Evolutionary conservation across 257 asterid species (phyloP), one percentile per base, ranked within the genome.

Genomic region (Nicotiana benthamiana): DNA sequence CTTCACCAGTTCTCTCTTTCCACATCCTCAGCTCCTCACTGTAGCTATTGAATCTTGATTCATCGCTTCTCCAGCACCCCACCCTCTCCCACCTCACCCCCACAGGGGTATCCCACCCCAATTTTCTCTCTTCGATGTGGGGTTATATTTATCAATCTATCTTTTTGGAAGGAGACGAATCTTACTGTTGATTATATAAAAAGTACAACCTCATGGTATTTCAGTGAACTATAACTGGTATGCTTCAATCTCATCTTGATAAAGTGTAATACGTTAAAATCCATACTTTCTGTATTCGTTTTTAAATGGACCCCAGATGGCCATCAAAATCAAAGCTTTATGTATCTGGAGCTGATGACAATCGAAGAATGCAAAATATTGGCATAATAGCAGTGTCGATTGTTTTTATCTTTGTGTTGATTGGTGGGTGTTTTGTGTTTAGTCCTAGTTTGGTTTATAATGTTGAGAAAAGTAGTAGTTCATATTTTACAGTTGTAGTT

Each of bases 271-370:
- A 54, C 18, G 16, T 51, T 16, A 13, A 51, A 51, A 51, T 17
- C 22, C 75, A 28, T 66, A 10, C 24, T 56, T 56, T 74, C 79
- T 48, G 34, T 75, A 48, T 81, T 81, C 80, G 70, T 78, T 80
- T 46, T 72, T 40, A 28, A 79, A 93, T 93, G 98, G 93, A 92
- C 79, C 91, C 96, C 53, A 79, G 85, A 79, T 86, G 93, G 62
- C 95, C 97, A 30, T 92, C 97, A 75, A 90, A 91, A 89, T 90
- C 90, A 22, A 93, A 90, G 60, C 20, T 82, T 83, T 88, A 82
- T 51, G 67, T 52, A 60, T 9, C 82, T 52, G 87, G 89, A 10
- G 61, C 75, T 34, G 34, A 56, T 27, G 79, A 79, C 48, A 81
- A 54, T 68, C 82, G 86, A 75, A 86, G 83, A 84, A 79, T 66